These are phyloP conservation scores for Symbiodinium pilosum DNA, from an alignment of 73 alveolate genomes.

Conservation along the genomic window DNA sequence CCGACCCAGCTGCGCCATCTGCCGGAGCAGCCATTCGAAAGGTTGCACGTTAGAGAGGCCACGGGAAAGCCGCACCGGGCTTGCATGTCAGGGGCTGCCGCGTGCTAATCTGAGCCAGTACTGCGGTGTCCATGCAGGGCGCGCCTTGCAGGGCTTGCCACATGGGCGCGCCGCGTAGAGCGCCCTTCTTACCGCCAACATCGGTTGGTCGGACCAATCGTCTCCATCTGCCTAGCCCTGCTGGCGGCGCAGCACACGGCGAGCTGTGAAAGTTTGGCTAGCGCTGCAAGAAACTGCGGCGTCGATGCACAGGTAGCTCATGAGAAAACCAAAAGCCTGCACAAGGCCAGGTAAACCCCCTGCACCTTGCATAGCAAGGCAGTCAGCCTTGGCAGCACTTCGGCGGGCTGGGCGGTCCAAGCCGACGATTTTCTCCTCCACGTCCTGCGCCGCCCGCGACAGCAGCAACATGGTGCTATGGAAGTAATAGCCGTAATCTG, in stretches of 20 bases:
- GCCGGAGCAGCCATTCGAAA: not conserved
- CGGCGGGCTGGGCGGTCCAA: not conserved
- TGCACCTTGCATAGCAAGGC: not conserved
- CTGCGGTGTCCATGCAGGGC: conserved; percentile 50
- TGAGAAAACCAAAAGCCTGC: not conserved
- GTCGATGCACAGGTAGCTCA: not conserved
- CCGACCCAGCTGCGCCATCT: conserved; percentile 6
- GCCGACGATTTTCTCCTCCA: conserved; percentile 27
- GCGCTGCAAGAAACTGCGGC: not conserved
- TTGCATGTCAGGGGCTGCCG: conserved; percentile 29
- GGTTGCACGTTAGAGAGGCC: not conserved
- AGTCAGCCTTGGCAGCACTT: not conserved
- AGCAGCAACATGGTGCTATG: conserved; percentile 31
- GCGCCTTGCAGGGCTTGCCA: conserved; percentile 39
- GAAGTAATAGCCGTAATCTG: conserved; percentile 1
- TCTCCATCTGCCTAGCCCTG: not conserved
- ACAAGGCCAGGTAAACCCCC: too few species aligned
- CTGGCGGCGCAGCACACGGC: conserved; percentile 10
- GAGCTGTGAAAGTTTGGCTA: conserved; percentile 7
- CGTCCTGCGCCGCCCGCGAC: not conserved
- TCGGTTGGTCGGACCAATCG: not conserved
- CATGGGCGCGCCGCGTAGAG: not conserved
- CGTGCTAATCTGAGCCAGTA: conserved; percentile 42
- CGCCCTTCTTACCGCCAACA: conserved; percentile 45
- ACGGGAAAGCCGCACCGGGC: not conserved